phyloP scores from a whole-genome alignment of 495 filamentous ascomycete genomes.

The Neurospora africana region DNA sequence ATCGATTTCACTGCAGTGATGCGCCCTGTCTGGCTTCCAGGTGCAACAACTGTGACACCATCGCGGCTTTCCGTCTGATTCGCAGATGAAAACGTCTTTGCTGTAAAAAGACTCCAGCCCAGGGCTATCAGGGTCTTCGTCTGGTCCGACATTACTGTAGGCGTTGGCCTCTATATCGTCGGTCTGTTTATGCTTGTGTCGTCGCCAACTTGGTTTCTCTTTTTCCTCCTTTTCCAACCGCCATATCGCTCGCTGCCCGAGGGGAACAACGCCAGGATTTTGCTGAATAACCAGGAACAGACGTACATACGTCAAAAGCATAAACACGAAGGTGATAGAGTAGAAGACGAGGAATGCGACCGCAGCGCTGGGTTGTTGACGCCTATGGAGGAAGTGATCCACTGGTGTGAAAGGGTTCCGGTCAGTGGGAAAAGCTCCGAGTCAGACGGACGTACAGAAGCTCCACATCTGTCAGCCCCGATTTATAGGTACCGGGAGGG shows the following conservation, averaged over 20 bases:
- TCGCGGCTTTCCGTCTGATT: constrained; percentile 63
- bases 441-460: background rate
- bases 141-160: constrained; percentile 12
- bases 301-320: constrained; percentile 58
- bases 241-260: constrained; percentile 35
- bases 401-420: constrained; percentile 33
- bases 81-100: constrained; percentile 73
- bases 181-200: constrained; percentile 5
- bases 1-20: constrained; percentile 73
- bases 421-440: background rate
- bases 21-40: constrained; percentile 76
- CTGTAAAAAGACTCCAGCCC: constrained; percentile 55
- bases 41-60: constrained; percentile 72
- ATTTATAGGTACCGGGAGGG: background rate
- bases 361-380: constrained; percentile 43
- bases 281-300: constrained; percentile 51
- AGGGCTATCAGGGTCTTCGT: constrained; percentile 33
- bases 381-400: constrained; percentile 49
- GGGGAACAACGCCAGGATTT: constrained; percentile 61
- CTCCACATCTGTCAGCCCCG: background rate
- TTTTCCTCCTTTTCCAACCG: constrained; percentile 8
- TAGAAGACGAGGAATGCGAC: constrained; percentile 61
- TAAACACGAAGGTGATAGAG: constrained; percentile 54
- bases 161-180: background rate
- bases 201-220: constrained; percentile 15